Evolutionary conservation across 2,329 filamentous ascomycete species (phyloP).

Genomic region (Alternaria infectoria): DNA sequence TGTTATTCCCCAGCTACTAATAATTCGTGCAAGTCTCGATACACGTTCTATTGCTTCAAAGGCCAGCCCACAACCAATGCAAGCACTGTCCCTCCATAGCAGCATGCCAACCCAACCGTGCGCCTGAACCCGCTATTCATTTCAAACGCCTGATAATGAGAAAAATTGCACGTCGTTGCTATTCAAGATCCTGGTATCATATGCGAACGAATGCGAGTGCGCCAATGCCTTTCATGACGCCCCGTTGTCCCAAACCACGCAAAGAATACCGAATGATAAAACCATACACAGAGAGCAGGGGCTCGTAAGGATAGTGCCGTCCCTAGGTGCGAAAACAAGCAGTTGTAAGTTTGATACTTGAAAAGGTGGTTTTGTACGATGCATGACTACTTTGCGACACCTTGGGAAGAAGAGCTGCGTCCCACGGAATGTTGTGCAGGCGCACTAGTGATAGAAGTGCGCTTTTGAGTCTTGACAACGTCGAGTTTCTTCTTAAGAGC

Average conservation of each 20-base stretch:
- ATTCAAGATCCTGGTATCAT: conserved; percentile 26
- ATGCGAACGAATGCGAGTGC: conserved; percentile 22
- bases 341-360: background rate
- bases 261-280: background rate
- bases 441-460: conserved; percentile 42
- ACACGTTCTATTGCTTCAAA: background rate
- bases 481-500: conserved; percentile 56
- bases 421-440: conserved; percentile 35
- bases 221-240: background rate
- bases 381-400: conserved; percentile 16
- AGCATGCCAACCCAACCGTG: background rate
- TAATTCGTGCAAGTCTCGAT: background rate
- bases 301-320: background rate
- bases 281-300: background rate
- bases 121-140: background rate
- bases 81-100: background rate
- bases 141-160: background rate
- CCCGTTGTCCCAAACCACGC: background rate
- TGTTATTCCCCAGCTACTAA: background rate
- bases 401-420: conserved; percentile 42
- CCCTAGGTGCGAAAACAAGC: conserved; percentile 2
- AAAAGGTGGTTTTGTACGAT: background rate
- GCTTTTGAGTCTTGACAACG: conserved; percentile 47
- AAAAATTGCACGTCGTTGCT: background rate
- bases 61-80: background rate